phyloP scores from a whole-genome alignment of 2,329 filamentous ascomycete species.

The Metarhizium rileyi region DNA sequence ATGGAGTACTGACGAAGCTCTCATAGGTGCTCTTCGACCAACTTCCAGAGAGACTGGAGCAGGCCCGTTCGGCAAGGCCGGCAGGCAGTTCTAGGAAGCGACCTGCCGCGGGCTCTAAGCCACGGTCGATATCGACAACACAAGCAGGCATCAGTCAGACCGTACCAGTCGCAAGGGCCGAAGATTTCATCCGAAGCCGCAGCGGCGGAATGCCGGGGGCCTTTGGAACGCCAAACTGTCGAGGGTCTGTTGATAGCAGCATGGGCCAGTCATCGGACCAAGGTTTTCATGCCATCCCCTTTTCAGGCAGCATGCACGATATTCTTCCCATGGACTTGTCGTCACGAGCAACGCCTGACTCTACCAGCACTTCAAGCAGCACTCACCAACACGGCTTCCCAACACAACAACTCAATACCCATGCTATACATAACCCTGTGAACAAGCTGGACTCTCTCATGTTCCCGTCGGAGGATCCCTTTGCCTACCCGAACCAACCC shows the following conservation, averaged over 20 bases:
- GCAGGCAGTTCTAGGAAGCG: slow-evolving; percentile 43
- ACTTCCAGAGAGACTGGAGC: slow-evolving; percentile 63
- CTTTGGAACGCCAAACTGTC: slow-evolving; percentile 15
- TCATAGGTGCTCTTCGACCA: slow-evolving; percentile 70
- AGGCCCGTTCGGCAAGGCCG: slow-evolving; percentile 24
- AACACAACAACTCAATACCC: slow-evolving; percentile 20
- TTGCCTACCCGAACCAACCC: slow-evolving; percentile 70
- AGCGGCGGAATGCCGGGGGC: slow-evolving; percentile 14
- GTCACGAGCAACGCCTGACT: slow-evolving; percentile 32
- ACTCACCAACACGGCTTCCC: slow-evolving; percentile 25
- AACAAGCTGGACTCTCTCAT: slow-evolving; percentile 69
- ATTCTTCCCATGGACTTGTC: slow-evolving; percentile 36
- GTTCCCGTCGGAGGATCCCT: slow-evolving; percentile 70
- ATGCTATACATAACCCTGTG: slow-evolving; percentile 35
- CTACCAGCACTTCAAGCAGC: slow-evolving; percentile 31
- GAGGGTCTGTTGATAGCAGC: slow-evolving; percentile 24
- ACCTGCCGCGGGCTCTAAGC: slow-evolving; percentile 34
- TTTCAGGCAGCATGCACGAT: slow-evolving; percentile 32
- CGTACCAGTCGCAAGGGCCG: slow-evolving; percentile 23
- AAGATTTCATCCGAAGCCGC: slow-evolving; percentile 23
- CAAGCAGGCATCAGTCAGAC: slow-evolving; percentile 20
- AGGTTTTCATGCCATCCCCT: slow-evolving; percentile 25
- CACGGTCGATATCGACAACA: slow-evolving; percentile 22
- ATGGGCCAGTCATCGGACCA: slow-evolving; percentile 20
- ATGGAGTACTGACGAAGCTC: slow-evolving; percentile 4